Percentiles rank a stretch among this genome's conserved stretches.
Conservation (phyloP, 1,139 yeast genomes). For the Kluyveromyces sp. region DNA sequence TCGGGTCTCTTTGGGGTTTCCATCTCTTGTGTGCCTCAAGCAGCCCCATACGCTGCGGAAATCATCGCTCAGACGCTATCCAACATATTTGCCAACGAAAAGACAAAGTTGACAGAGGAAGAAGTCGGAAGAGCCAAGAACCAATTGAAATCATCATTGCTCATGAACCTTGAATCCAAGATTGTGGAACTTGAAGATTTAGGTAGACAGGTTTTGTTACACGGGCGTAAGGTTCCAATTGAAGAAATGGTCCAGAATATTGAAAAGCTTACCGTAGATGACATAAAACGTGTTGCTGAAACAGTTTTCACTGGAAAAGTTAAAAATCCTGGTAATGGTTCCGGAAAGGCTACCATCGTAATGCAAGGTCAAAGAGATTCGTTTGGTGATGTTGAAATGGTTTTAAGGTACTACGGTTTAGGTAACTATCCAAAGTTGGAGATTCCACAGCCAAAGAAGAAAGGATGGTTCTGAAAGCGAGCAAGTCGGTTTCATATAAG, state of each 20-base stretch:
- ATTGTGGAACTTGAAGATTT: slow-evolving; percentile 88
- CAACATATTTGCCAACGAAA: slow-evolving; percentile 47
- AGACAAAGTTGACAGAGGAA: slow-evolving; percentile 48
- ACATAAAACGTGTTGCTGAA: slow-evolving; percentile 67
- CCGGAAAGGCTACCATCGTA: slow-evolving; percentile 71
- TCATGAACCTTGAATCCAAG: slow-evolving; percentile 90
- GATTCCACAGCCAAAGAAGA: slow-evolving; percentile 8
- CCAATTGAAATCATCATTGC: slow-evolving; percentile 78
- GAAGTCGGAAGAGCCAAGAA: slow-evolving; percentile 89
- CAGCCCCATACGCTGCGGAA: slow-evolving; percentile 77
- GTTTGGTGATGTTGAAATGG: slow-evolving; percentile 75
- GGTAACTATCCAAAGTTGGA: slow-evolving; percentile 35
- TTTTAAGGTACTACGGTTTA: slow-evolving; percentile 63
- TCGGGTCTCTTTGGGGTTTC: slow-evolving; percentile 90
- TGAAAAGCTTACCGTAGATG: slow-evolving; percentile 55
- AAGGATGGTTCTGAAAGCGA: slow-evolving; percentile 16
- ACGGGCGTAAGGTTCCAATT: slow-evolving; percentile 69
- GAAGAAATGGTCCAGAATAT: slow-evolving; percentile 78
- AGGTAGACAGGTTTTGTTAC: slow-evolving; percentile 89
- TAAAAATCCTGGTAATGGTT: slow-evolving; percentile 40
- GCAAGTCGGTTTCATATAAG: background rate
- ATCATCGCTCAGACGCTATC: slow-evolving; percentile 72
- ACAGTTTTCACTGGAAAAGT: slow-evolving; percentile 65
- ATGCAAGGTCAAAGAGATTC: slow-evolving; percentile 81
- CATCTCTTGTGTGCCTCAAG: slow-evolving; percentile 76